Conservation (phyloP, 371 early-diverging fungal genomes). For the Dichotomocladium elegans region DNA sequence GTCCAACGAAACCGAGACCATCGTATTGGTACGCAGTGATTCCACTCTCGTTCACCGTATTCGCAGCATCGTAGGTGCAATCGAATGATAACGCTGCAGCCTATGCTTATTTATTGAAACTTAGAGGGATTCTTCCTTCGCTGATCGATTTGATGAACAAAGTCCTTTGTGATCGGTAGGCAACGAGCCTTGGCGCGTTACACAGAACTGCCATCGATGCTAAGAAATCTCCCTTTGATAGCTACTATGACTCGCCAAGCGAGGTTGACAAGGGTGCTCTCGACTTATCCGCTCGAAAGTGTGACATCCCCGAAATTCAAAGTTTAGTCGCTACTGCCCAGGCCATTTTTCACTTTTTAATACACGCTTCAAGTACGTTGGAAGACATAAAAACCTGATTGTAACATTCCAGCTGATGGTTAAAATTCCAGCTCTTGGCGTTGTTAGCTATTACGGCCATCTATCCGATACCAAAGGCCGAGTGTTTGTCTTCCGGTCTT, state of each 20-base stretch:
- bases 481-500: constrained; percentile 15
- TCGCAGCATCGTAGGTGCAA: constrained; percentile 17
- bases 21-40: constrained; percentile 28
- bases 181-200: background rate
- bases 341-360: constrained; percentile 26
- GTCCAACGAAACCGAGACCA: background rate
- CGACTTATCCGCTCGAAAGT: constrained; percentile 26
- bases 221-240: background rate
- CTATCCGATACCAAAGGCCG: constrained; percentile 43
- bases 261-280: background rate
- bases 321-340: constrained; percentile 26
- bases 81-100: background rate
- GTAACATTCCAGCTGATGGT: background rate
- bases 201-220: background rate
- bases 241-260: constrained; percentile 22
- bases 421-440: constrained; percentile 25
- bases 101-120: background rate
- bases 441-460: constrained; percentile 33
- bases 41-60: constrained; percentile 18
- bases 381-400: background rate
- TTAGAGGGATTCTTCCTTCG: constrained; percentile 27
- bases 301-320: constrained; percentile 44
- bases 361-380: constrained; percentile 27
- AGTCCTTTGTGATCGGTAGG: constrained; percentile 34
- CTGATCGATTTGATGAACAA: constrained; percentile 27